These are phyloP conservation scores for Plasmopara viticola DNA, from an alignment of 352 stramenopile genomes.

Conservation along the genomic window DNA sequence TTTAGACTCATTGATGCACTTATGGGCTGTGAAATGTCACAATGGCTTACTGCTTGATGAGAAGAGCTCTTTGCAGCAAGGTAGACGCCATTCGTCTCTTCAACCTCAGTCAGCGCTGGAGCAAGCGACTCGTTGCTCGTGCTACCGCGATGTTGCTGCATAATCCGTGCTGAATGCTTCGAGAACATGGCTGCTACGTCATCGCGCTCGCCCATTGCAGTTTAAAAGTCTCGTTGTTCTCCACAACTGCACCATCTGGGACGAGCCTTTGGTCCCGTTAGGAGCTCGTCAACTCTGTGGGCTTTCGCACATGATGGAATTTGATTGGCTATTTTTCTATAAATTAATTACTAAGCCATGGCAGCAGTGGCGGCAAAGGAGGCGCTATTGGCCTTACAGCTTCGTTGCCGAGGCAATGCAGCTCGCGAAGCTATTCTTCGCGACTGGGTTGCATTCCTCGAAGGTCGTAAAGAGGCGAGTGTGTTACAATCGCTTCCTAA, in stretches of 20 bases:
- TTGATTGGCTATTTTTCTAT: too few relatives aligned
- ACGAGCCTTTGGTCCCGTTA: slow-evolving; percentile 2
- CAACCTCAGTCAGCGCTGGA: slow-evolving; percentile 13
- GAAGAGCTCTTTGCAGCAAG: slow-evolving; percentile 9
- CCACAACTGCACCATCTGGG: slow-evolving; percentile 10
- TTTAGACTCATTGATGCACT: slow-evolving; percentile 30
- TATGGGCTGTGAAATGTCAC: slow-evolving; percentile 5
- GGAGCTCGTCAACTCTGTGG: neutral
- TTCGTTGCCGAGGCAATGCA: slow-evolving; percentile 57
- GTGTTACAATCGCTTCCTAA: slow-evolving; percentile 47
- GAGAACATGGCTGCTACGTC: slow-evolving; percentile 41
- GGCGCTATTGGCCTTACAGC: slow-evolving; percentile 50
- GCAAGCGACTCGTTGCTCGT: slow-evolving; percentile 15
- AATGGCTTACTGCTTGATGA: neutral
- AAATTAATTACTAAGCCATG: neutral
- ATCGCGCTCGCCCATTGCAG: slow-evolving; percentile 15
- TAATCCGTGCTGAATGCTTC: slow-evolving; percentile 27
- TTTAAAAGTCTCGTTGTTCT: slow-evolving; percentile 2
- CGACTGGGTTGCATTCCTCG: slow-evolving; percentile 52
- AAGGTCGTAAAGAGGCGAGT: slow-evolving; percentile 37
- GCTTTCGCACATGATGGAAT: neutral
- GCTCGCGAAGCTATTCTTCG: slow-evolving; percentile 48
- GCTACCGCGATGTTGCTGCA: slow-evolving; percentile 26
- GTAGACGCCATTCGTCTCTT: slow-evolving; percentile 13
- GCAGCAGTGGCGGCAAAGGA: slow-evolving; percentile 25